Percentiles rank a stretch among this genome's conserved stretches.
Evolutionary conservation across 1,284 basidiomycete species (phyloP).

Genomic region (Trichosporon inkin): DNA sequence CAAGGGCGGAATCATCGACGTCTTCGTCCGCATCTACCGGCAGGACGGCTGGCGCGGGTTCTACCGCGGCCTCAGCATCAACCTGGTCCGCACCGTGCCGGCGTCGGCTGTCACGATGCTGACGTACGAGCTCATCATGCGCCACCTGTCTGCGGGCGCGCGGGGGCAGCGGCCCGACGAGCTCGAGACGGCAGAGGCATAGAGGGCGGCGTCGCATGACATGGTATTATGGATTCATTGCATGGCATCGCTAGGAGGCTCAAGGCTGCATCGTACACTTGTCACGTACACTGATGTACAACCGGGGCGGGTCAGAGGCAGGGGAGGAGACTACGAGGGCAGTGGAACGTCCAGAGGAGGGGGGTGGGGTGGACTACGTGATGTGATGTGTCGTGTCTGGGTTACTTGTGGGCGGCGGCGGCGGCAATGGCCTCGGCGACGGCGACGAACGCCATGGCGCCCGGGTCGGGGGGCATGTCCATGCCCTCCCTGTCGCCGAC

Average conservation of each 20-base stretch:
- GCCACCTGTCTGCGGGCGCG: slow-evolving; percentile 32
- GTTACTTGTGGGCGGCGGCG: too few relatives aligned
- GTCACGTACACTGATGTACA: too few relatives aligned
- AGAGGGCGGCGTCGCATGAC: not conserved
- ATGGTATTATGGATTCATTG: not conserved
- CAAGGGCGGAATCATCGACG: slow-evolving; percentile 62
- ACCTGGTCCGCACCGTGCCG: slow-evolving; percentile 85
- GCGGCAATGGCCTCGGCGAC: slow-evolving; percentile 37
- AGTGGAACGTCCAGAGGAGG: too few relatives aligned
- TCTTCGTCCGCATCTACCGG: slow-evolving; percentile 64
- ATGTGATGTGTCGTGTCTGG: too few relatives aligned
- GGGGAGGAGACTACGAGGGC: too few relatives aligned
- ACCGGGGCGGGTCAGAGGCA: too few relatives aligned
- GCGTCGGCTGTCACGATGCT: slow-evolving; percentile 90
- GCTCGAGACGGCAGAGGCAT: too few relatives aligned
- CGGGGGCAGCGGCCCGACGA: not conserved
- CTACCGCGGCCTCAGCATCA: slow-evolving; percentile 85
- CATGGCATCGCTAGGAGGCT: too few relatives aligned
- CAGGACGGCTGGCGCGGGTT: slow-evolving; percentile 82
- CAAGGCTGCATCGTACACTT: too few relatives aligned
- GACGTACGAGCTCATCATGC: slow-evolving; percentile 60
- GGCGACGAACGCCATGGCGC: slow-evolving; percentile 47
- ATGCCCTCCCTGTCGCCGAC: slow-evolving; percentile 45
- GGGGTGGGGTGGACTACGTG: too few relatives aligned
- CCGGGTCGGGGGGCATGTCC: slow-evolving; percentile 47